Evolutionary conservation across 257 asterid genomes (phyloP).

Genomic region (Penstemon davidsonii): DNA sequence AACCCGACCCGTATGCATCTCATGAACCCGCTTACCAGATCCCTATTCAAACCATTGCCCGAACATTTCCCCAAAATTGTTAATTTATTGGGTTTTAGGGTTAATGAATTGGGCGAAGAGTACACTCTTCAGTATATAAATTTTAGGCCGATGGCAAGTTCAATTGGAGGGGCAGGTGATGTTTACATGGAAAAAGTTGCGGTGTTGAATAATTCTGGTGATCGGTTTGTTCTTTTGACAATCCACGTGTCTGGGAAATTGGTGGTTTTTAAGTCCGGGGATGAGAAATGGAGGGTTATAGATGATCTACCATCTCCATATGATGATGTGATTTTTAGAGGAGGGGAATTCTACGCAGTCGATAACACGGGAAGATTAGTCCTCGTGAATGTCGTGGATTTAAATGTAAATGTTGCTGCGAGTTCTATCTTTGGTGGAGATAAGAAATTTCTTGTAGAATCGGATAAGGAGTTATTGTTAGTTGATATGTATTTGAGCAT

Average conservation of each 20-base stretch:
- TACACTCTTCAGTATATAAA: conserved; percentile 71
- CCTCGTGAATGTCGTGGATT: conserved; percentile 41
- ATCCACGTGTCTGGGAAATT: conserved; percentile 73
- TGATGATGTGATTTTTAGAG: conserved; percentile 69
- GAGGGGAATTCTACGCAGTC: conserved; percentile 61
- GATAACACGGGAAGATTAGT: conserved; percentile 66
- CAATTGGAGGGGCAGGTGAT: conserved; percentile 71
- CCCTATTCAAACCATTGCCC: conserved; percentile 54
- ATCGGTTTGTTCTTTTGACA: conserved; percentile 57
- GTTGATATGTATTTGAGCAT: conserved; percentile 68
- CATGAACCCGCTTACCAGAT: conserved; percentile 58
- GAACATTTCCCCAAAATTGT: conserved; percentile 50
- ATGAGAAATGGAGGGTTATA: conserved; percentile 62
- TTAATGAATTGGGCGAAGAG: conserved; percentile 60
- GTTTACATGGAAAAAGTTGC: conserved; percentile 86
- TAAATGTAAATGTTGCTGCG: conserved; percentile 45
- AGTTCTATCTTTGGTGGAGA: conserved; percentile 65
- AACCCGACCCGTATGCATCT: conserved; percentile 51
- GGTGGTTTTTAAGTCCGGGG: conserved; percentile 72
- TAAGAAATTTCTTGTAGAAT: conserved; percentile 76
- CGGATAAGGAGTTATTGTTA: conserved; percentile 59
- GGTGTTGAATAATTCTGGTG: conserved; percentile 32
- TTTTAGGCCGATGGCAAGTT: conserved; percentile 68
- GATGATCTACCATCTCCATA: conserved; percentile 58
- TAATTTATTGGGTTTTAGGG: conserved; percentile 43